A percentile compares a stretch with the other conserved stretches of the same genome.
Conservation (phyloP, 1,284 basidiomycete genomes). For the Cryptococcus sp. region DNA sequence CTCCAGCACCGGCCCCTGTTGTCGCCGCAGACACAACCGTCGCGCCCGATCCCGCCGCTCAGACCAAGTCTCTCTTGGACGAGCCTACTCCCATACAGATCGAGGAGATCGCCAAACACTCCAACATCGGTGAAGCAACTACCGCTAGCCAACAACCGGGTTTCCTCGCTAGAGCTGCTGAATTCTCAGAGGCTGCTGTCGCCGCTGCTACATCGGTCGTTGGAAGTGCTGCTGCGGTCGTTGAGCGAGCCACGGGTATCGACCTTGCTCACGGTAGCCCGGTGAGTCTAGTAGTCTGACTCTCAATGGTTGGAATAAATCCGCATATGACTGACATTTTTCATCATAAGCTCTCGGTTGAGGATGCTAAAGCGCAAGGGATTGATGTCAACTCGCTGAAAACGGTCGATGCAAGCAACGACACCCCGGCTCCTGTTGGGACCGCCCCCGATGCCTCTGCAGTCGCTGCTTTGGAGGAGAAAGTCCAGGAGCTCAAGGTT, state of each 20-base stretch:
- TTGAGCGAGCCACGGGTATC: constrained; percentile 44
- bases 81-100: constrained; percentile 28
- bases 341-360: constrained; percentile 33
- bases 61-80: constrained; percentile 11
- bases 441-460: constrained; percentile 35
- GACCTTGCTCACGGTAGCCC: constrained; percentile 42
- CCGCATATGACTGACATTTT: background rate
- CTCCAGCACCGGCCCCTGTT: background rate
- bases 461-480: constrained; percentile 40
- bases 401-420: constrained; percentile 31
- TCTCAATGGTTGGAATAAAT: background rate
- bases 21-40: background rate
- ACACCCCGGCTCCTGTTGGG: constrained; percentile 31
- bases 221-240: constrained; percentile 30
- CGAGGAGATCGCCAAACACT: constrained; percentile 32
- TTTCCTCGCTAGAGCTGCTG: constrained; percentile 28
- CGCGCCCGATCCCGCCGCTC: constrained; percentile 9
- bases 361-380: constrained; percentile 47
- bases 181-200: constrained; percentile 31
- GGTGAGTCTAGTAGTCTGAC: constrained; percentile 26
- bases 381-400: constrained; percentile 40
- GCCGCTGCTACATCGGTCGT: constrained; percentile 34
- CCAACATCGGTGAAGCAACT: constrained; percentile 35
- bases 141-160: constrained; percentile 17
- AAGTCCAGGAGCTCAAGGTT: constrained; percentile 39